Evolutionary conservation across 192 early-diverging fungal species (phyloP).

Genomic region (Entomortierella chlamydospora): DNA sequence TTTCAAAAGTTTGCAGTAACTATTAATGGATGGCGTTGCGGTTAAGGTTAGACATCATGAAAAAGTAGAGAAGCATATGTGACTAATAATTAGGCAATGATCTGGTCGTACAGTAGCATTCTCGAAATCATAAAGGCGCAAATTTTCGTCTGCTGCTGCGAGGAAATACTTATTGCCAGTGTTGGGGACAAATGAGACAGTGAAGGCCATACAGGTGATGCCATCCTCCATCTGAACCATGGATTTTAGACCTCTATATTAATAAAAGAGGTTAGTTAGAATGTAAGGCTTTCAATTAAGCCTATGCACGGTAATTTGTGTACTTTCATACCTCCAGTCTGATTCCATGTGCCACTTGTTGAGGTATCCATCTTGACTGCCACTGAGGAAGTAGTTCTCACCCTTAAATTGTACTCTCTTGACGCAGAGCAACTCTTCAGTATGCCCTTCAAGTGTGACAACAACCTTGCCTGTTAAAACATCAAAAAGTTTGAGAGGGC

Average conservation of each 20-base stretch:
- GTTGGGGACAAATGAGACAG: constrained; percentile 91
- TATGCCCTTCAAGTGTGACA: constrained; percentile 81
- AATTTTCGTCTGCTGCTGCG: constrained; percentile 88
- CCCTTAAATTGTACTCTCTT: constrained; percentile 83
- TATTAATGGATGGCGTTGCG: constrained; percentile 24
- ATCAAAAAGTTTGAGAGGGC: constrained; percentile 93
- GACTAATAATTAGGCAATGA: background rate
- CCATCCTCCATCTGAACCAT: constrained; percentile 81
- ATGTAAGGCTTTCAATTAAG: background rate
- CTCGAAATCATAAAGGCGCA: constrained; percentile 94
- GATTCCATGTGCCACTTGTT: constrained; percentile 87
- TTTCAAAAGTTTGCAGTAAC: constrained; percentile 71
- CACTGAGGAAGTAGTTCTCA: constrained; percentile 86
- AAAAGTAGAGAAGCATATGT: no score
- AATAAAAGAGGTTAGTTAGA: constrained; percentile 1
- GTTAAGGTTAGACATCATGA: no score
- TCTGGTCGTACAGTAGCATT: constrained; percentile 63
- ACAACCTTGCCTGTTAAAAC: constrained; percentile 84
- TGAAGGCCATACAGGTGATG: constrained; percentile 96
- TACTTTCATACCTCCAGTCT: constrained; percentile 78
- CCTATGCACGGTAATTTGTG: background rate
- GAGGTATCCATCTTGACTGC: constrained; percentile 96
- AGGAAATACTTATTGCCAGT: constrained; percentile 95
- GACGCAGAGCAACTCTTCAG: constrained; percentile 88
- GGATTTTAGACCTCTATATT: constrained; percentile 66